Evolutionary conservation across 176 grass and related monocot species (phyloP).

Genomic region (Lolium multiflorum): DNA sequence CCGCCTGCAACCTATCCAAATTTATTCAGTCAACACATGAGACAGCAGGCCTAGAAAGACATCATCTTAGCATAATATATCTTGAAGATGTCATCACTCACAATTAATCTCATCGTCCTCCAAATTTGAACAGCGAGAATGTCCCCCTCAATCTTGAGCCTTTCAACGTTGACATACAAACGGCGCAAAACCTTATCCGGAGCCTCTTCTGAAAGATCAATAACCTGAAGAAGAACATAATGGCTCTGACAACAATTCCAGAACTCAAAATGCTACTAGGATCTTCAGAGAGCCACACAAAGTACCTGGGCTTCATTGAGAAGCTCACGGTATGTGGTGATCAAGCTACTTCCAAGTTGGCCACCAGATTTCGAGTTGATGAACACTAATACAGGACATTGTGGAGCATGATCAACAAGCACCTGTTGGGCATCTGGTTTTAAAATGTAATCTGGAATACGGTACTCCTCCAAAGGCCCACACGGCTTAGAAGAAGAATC

Average conservation of each 20-base stretch:
- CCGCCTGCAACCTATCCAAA: constrained; percentile 89
- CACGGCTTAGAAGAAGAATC: constrained; percentile 48
- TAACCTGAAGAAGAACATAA: constrained; percentile 65
- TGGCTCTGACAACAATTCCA: constrained; percentile 27
- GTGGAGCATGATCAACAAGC: constrained; percentile 37
- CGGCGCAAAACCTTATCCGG: constrained; percentile 86
- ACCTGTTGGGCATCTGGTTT: constrained; percentile 45
- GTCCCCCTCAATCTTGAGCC: constrained; percentile 62
- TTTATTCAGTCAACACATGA: constrained; percentile 31
- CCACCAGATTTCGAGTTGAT: constrained; percentile 89
- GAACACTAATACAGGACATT: constrained; percentile 80
- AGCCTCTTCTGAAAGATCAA: constrained; percentile 84
- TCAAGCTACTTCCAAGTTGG: constrained; percentile 82
- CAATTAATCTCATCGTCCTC: constrained; percentile 81
- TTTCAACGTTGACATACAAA: constrained; percentile 87
- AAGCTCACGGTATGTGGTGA: constrained; percentile 79
- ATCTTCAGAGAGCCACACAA: constrained; percentile 24
- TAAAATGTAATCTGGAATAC: constrained; percentile 88
- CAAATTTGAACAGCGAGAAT: constrained; percentile 66
- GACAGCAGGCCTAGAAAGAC: constrained; percentile 11
- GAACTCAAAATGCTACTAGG: constrained; percentile 20
- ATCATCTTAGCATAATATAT: constrained; percentile 23
- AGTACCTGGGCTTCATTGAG: constrained; percentile 79
- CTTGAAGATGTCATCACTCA: constrained; percentile 55
- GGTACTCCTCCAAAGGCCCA: constrained; percentile 54